These are phyloP conservation scores for Rhizophora apiculata DNA, from an alignment of 345 rosid genomes.

Conservation along the genomic window DNA sequence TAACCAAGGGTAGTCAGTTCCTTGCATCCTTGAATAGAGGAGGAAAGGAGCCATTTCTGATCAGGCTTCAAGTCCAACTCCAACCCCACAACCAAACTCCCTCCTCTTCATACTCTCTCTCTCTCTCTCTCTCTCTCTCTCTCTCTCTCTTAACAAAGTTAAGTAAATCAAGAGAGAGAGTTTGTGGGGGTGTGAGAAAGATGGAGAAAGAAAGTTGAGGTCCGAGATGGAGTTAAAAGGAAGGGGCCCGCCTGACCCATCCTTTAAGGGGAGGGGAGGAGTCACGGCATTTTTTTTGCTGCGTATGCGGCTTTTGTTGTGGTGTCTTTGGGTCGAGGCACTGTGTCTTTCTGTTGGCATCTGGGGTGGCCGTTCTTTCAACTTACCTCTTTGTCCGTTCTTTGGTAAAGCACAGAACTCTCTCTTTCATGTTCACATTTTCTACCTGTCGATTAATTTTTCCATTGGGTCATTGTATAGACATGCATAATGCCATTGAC, in stretches of 20 bases:
- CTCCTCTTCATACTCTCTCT: neutral
- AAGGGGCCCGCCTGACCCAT: no score
- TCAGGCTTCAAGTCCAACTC: neutral
- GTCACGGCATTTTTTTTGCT: slow-evolving; percentile 9
- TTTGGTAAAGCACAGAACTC: slow-evolving; percentile 23
- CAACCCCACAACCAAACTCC: slow-evolving; percentile 23
- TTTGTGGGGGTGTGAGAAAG: no score
- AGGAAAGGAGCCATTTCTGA: slow-evolving; percentile 27
- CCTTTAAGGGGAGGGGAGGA: slow-evolving; percentile 4
- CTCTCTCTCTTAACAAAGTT: neutral
- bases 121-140: neutral
- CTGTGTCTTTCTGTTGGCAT: neutral
- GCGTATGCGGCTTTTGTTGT: slow-evolving; percentile 23
- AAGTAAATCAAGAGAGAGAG: neutral
- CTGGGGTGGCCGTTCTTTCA: slow-evolving; percentile 54
- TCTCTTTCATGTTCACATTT: slow-evolving; percentile 28
- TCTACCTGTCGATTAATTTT: slow-evolving; percentile 4
- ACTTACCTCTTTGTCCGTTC: slow-evolving; percentile 43
- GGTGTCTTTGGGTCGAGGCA: neutral
- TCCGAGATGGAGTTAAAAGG: neutral
- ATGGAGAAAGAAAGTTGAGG: neutral
- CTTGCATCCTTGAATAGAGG: neutral
- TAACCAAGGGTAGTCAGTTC: slow-evolving; percentile 16
- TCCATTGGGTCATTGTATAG: slow-evolving; percentile 5
- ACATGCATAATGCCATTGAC: slow-evolving; percentile 2